These are phyloP conservation scores for Globisporangium cystogenes DNA, from an alignment of 352 stramenopile genomes.

Conservation along the genomic window DNA sequence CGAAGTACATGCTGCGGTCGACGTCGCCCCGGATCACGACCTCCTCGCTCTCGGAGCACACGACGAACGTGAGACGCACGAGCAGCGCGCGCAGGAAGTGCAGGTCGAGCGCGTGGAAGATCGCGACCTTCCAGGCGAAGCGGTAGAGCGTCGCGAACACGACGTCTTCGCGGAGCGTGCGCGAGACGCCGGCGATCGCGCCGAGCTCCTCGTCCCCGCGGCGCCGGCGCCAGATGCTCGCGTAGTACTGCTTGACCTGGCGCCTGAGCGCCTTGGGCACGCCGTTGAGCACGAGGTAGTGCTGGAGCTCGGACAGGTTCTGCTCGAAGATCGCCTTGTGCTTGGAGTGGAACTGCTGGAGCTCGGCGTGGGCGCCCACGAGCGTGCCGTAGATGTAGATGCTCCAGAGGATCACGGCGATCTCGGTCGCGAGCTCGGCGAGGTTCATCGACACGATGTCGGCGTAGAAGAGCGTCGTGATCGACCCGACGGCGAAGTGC, in stretches of 20 bases:
- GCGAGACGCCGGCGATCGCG: constrained; percentile 38
- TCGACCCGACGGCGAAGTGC: constrained; percentile 55
- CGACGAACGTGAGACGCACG: constrained; percentile 47
- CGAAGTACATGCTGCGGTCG: constrained; percentile 79
- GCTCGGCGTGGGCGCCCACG: constrained; percentile 47
- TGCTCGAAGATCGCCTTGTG: constrained; percentile 59
- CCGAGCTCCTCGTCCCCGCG: constrained; percentile 51
- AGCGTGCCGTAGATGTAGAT: constrained; percentile 74
- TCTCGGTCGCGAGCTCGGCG: constrained; percentile 48
- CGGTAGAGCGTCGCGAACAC: constrained; percentile 41
- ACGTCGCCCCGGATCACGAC: constrained; percentile 70
- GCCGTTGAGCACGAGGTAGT: constrained; percentile 65
- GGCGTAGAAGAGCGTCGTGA: constrained; percentile 66
- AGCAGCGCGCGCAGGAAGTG: constrained; percentile 59
- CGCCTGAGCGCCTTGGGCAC: constrained; percentile 59
- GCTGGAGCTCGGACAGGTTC: constrained; percentile 53
- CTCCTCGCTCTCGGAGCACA: constrained; percentile 60
- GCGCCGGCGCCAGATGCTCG: constrained; percentile 44
- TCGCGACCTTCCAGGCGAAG: constrained; percentile 44
- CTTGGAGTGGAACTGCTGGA: constrained; percentile 38
- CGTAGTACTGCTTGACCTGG: constrained; percentile 72
- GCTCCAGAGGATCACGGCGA: constrained; percentile 45
- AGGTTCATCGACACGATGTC: constrained; percentile 70
- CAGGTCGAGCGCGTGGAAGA: constrained; percentile 47
- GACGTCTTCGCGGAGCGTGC: constrained; percentile 51